Evolutionary conservation across 495 filamentous ascomycete species (phyloP).

Genomic region (Lepidopterella palustris): DNA sequence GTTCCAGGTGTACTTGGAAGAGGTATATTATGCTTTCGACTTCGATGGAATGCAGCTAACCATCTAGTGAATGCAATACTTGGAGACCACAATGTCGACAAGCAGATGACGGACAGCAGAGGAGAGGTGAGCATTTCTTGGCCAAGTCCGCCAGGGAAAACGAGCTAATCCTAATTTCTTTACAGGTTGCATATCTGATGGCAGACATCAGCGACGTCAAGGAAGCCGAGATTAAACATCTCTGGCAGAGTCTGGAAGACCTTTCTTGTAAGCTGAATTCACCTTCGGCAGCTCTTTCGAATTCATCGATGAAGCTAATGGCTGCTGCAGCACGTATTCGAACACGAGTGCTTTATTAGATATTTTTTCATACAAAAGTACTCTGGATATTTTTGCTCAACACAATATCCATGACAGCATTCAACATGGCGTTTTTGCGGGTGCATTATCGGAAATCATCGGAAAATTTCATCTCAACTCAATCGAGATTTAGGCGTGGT

Average conservation of each 20-base stretch:
- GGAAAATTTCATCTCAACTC: neutral
- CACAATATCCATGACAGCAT: conserved; percentile 12
- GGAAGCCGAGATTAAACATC: conserved; percentile 69
- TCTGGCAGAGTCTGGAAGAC: conserved; percentile 74
- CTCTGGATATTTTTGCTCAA: conserved; percentile 5
- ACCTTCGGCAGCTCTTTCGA: conserved; percentile 1
- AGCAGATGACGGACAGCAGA: conserved; percentile 92
- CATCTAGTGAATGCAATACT: conserved; percentile 79
- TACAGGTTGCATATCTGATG: conserved; percentile 84
- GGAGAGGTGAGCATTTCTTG: conserved; percentile 64
- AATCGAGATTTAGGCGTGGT: neutral
- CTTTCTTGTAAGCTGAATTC: conserved; percentile 60
- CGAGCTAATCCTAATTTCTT: neutral
- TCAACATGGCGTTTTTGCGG: conserved; percentile 27
- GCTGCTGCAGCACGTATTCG: conserved; percentile 51
- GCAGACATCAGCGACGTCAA: conserved; percentile 90
- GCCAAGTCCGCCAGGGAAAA: too few relatives aligned
- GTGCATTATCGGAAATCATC: neutral
- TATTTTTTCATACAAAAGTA: neutral
- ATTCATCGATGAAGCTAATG: conserved; percentile 44
- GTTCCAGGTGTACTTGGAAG: conserved; percentile 87
- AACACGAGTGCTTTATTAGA: conserved; percentile 79
- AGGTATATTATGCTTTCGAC: conserved; percentile 19
- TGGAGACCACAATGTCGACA: conserved; percentile 93
- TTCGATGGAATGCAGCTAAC: too few relatives aligned